Conservation (phyloP, 139 green algal genomes). For the Limnomonas spitsbergensis region DNA sequence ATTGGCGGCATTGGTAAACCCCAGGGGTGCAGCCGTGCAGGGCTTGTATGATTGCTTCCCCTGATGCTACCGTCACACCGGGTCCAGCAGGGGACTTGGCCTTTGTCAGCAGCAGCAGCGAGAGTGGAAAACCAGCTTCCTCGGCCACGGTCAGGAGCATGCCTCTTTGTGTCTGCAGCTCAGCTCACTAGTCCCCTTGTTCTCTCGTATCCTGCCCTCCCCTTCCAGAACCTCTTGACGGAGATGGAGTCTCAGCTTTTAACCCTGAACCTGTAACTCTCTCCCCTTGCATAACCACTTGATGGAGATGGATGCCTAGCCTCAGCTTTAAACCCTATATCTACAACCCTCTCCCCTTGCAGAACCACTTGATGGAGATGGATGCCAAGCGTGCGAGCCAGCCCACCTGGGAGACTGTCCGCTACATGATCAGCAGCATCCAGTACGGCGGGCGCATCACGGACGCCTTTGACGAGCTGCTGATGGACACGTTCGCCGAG, state of each 20-base stretch:
- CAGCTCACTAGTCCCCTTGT: too few species aligned
- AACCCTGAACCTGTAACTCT: conserved; percentile 61
- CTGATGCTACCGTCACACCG: too few species aligned
- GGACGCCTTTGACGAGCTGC: conserved; percentile 89
- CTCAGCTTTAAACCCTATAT: conserved; percentile 18
- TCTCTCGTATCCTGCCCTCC: background rate
- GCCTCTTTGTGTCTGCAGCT: too few species aligned
- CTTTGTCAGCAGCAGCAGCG: too few species aligned
- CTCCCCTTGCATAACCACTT: conserved; percentile 84
- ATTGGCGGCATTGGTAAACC: too few species aligned
- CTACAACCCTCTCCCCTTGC: conserved; percentile 27
- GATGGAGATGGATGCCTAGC: conserved; percentile 89
- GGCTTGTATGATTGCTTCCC: too few species aligned
- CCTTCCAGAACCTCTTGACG: conserved; percentile 59
- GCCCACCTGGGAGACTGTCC: conserved; percentile 71
- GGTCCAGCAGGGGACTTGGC: too few species aligned
- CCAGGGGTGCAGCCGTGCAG: too few species aligned
- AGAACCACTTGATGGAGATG: conserved; percentile 93
- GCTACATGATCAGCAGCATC: conserved; percentile 50
- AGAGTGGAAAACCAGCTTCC: too few species aligned
- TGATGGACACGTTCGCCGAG: conserved; percentile 91
- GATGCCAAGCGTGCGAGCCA: conserved; percentile 74
- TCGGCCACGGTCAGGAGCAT: too few species aligned
- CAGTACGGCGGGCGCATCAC: conserved; percentile 95
- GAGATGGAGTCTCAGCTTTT: conserved; percentile 89